A percentile compares a stretch with the other conserved stretches of the same genome.
phyloP scores from a whole-genome alignment of 306 rosid genomes.

The Mimosa pudica region DNA sequence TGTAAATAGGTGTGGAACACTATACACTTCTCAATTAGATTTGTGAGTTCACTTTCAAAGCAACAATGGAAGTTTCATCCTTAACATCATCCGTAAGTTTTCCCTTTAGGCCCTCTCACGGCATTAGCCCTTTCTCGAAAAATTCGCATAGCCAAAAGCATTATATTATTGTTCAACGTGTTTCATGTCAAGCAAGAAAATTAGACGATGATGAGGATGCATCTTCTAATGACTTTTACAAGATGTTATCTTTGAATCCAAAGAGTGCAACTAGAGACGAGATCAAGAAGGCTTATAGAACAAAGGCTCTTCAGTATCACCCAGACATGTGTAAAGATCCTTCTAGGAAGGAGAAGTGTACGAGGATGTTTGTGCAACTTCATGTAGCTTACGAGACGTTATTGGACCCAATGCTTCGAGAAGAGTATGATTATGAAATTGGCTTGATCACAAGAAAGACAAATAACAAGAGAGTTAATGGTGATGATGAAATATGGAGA shows the following conservation, averaged over 20 bases:
- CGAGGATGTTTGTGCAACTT: constrained; percentile 57
- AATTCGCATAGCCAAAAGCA: constrained; percentile 3
- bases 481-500: constrained; percentile 29
- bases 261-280: constrained; percentile 49
- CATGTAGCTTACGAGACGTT: constrained; percentile 59
- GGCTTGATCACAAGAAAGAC: constrained; percentile 26
- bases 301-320: constrained; percentile 60
- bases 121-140: constrained; percentile 11
- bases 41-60: background rate
- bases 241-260: constrained; percentile 47
- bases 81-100: constrained; percentile 26
- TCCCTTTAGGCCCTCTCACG: constrained; percentile 19
- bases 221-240: constrained; percentile 41
- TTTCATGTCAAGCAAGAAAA: constrained; percentile 40
- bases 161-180: background rate
- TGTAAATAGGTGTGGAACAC: background rate
- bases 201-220: background rate
- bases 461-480: no score
- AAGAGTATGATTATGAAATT: constrained; percentile 50
- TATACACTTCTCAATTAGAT: background rate
- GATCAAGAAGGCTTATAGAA: constrained; percentile 63
- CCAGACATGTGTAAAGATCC: constrained; percentile 58
- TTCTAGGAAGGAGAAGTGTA: constrained; percentile 49
- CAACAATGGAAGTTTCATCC: constrained; percentile 35
- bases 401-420: constrained; percentile 51